These are phyloP conservation scores for Paramecium caudatum DNA, from an alignment of 73 alveolate species.

Conservation along the genomic window DNA sequence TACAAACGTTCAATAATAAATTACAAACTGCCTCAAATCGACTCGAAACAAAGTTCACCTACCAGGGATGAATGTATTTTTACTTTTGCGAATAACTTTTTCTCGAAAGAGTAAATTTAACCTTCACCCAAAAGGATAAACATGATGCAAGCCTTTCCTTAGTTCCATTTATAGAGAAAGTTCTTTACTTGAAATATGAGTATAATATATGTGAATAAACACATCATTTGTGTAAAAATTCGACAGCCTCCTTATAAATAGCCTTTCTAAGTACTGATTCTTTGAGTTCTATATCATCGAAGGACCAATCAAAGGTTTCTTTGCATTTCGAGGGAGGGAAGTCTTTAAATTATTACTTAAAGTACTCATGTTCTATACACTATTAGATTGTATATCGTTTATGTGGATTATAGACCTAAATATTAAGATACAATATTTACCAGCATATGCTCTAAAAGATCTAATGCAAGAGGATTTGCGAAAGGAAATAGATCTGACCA, in stretches of 20 bases:
- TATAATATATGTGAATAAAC: neutral
- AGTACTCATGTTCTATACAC: constrained; percentile 80
- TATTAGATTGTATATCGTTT: constrained; percentile 80
- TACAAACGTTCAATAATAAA: neutral
- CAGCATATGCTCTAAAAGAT: constrained; percentile 91
- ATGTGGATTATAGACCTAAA: constrained; percentile 58
- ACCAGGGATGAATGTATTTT: constrained; percentile 29
- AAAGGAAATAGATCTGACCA: constrained; percentile 91
- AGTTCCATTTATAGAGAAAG: constrained; percentile 38
- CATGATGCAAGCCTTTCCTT: constrained; percentile 63
- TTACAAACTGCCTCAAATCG: constrained; percentile 7
- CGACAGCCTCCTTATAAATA: constrained; percentile 82
- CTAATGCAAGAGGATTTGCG: constrained; percentile 93
- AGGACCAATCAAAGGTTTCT: constrained; percentile 90
- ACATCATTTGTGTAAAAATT: constrained; percentile 43
- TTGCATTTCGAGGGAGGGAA: constrained; percentile 57
- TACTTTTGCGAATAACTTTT: constrained; percentile 52
- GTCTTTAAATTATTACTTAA: constrained; percentile 69
- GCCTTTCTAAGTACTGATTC: constrained; percentile 82
- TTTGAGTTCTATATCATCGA: constrained; percentile 89
- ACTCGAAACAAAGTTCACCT: constrained; percentile 11
- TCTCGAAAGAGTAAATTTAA: neutral
- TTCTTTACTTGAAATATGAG: constrained; percentile 40
- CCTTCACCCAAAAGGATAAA: constrained; percentile 19
- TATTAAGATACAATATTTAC: constrained; percentile 56